Evolutionary conservation across 2,329 filamentous ascomycete genomes (phyloP), one percentile per base, ranked within the genome.

Genomic region (Dothideomycetidae sp.): DNA sequence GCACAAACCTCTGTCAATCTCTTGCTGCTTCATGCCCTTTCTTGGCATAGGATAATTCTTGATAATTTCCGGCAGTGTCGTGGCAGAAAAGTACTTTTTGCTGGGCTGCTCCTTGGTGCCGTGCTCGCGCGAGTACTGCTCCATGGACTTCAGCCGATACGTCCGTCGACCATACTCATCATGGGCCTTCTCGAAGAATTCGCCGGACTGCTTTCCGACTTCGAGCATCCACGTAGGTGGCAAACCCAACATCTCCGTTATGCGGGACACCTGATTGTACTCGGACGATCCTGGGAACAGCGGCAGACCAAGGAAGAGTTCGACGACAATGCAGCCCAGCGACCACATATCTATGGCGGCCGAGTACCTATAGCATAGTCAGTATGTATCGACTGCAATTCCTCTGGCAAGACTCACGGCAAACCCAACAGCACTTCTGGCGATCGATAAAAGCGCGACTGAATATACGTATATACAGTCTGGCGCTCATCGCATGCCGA

Each of bases 311-410:
- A 98, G 70, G 67, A 98, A 98, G 12, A 98, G 69, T 59, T 98
- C 90, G 15, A 98, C 90, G 11, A 98, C 88, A 48, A 98, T 98
- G 60, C 90, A 98, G 37, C 90, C 90, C 31, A 98, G 66, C 3
- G 90, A 98, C 90, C 90, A 98, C 88, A 98, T 98, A 54, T 98
- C 90, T 53, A 98, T 98, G 30, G 90, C 90, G 3, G 90, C 94
- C 10, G 90, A 96, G 58, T 98, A 98, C 16, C 68, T 71, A 46
- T 23, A 13, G 10, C 3, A n/a, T 5, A 29, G 43, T 48, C 31
- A 48, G 31, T 29, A 33, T 23, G 40, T 31, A 39, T 15, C 19
- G 10, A 34, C 39, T 3, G 4, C n/a, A 5, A 23, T n/a, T 13
- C 9, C 9, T 29, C 31, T 4, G n/a, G 9, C 11, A 15, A 5